Evolutionary conservation across 192 early-diverging fungal genomes (phyloP), one percentile per base, ranked within the genome.

Genomic region (Powellomyces hirtus): DNA sequence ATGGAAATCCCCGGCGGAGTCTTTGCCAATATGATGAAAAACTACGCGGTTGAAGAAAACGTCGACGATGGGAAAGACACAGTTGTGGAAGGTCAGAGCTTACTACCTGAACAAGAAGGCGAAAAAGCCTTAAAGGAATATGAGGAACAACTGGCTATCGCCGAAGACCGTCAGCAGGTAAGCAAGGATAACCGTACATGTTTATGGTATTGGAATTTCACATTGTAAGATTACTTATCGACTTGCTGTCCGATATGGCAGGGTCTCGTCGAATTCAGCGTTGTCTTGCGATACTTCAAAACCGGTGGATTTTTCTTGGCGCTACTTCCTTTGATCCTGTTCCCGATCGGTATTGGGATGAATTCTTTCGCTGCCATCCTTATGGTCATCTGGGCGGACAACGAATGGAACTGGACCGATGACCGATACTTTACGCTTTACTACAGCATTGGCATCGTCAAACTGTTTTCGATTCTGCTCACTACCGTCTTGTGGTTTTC

Each of bases 111-210:
- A 5, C 3, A 56, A 13, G 26, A 4, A 13, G 31, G 18, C 33
- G 53, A 56, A 13, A 22, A 5, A 33, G 53, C 53, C 22, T 27
- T 42, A 18, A 42, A 56, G 53, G 4, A 5, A 33, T 51, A 76
- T 81, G 63, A 89, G 86, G 86, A 73, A 86, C 57, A 70, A 75
- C 2, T 40, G 62, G 10, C 85, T 83, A 83, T 70, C 16, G 53
- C 80, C 31, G 71, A 73, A 45, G 45, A 37, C 26, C 11, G 57
- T 2, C 61, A 64, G 40, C 40, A 42, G 40, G 40, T 42, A 42
- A 42, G 40, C 8, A 18, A 8, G n/a, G n/a, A n/a, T n/a, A n/a
- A n/a, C n/a, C n/a, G n/a, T n/a, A n/a, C n/a, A n/a, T n/a, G 3
- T 29, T 56, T 5, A 2, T 5, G 5, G 18, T 16, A 30, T 5